Base-by-base conservation (phyloP, 352 stramenopile genomes). In the Phytophthora aleatoria region DNA sequence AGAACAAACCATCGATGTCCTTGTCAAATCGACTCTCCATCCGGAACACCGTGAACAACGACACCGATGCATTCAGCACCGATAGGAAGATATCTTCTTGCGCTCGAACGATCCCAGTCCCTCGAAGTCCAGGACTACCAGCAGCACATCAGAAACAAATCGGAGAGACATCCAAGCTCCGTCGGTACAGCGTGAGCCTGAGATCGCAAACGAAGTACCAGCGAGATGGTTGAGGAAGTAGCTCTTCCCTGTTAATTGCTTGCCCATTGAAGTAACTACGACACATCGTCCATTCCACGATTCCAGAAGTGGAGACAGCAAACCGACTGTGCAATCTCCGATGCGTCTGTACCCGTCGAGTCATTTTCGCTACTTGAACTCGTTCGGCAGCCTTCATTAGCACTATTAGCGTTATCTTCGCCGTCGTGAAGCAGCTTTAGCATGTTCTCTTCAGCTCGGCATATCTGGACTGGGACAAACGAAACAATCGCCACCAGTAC, bases 1-100 rank as follows among this genome's bases (percentile, higher is more conserved):
- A 69, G 20, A 89, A 90, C 5, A 94, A 48, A 7, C 72, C 61
- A 28, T 92, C 83, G 11, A 90, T 85, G 13, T 90, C 79, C 38
- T 92, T 91, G 58, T 94, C 85, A 8, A 91, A 85, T 3, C 81
- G 67, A 74, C 84, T 88, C 24, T 91, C 79, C 49, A 90, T 89
- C 4, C 83, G 76, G 28, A 94, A 92, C 3, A 94, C 67, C 0
- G 83, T 94, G 13, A 92, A 76, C 58, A 81, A 67, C 1, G 83
- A 94, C 0, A 94, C 67, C 0, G 83, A 76, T 0, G 83, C 79
- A 28, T 94, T 94, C 11, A 94, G 48, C 5, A 94, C 70, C 28
- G 85, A 91, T 11, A 94, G 42, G 50, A 92, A 86, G 5, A 89
- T 77, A 49, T 92, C 79, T 64, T 91, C 81, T 48, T 94, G 85